Evolutionary conservation across 2,329 filamentous ascomycete genomes (phyloP), one percentile per base, ranked within the genome.

Genomic region (Sclerotinia trifoliorum): DNA sequence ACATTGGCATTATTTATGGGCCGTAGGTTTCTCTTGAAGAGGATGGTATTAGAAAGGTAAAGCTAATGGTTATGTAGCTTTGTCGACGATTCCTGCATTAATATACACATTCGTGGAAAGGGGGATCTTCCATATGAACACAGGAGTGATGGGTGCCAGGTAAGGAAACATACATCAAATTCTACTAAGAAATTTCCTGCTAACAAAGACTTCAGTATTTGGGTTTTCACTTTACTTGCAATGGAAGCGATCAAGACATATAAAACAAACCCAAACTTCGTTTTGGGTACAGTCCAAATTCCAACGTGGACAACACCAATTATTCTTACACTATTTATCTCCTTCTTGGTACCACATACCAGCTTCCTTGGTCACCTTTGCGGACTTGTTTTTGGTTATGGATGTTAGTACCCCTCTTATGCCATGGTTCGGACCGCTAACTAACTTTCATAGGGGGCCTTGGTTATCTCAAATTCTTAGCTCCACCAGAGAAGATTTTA

Each of bases 271-370:
- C 95, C 95, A 0, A 85, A 90, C 77, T 89, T 97, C 73, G 86
- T 84, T 32, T 81, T 90, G 69, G 83, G 80, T 52, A 83, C 83
- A 10, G 81, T 84, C 65, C 82, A 91, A 73, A 93, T 99, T 68
- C 94, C 95, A 2, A 98, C 94, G 0, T 98, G 94, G 94, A 91
- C 89, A 10, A 92, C 91, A 2, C 94, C 95, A 5, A 81, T 98
- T n/a, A 82, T 92, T 63, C 82, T 93, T 74, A 86, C 91, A 62
- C 80, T 96, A 49, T 84, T 94, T 19, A 86, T 93, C 48, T 88
- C 88, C 66, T 89, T 93, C 39, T 81, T 99, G 64, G 81, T 97
- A 5, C 93, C 93, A 0, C 87, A 89, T 71, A 92, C 92, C 2
- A 96, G 92, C 78, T 85, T 97, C 65, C 80, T 97, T 21, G 94